Percentiles rank a stretch among this genome's conserved stretches.
Evolutionary conservation across 1,139 yeast species (phyloP).

Genomic region (Nakaseomyces nivariensis): DNA sequence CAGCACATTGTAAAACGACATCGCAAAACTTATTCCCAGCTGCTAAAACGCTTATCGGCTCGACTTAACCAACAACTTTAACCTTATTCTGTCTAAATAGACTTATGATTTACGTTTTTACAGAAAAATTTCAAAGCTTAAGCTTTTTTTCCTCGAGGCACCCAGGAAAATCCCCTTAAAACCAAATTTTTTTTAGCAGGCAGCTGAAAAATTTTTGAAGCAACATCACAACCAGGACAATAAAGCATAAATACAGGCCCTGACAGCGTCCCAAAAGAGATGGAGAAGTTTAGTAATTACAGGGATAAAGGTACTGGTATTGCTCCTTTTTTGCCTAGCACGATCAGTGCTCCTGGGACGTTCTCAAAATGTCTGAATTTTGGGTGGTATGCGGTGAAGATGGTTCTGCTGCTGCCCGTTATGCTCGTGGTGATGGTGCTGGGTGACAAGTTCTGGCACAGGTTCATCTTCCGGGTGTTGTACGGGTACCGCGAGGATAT

Average conservation of each 20-base stretch:
- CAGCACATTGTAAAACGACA: conserved; percentile 69
- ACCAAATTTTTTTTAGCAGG: no score
- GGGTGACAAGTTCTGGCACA: conserved; percentile 8
- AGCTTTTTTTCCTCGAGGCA: no score
- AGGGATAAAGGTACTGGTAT: conserved; percentile 79
- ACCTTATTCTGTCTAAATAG: no score
- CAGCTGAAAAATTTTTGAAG: no score
- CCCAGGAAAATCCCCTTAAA: no score
- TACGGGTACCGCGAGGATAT: conserved; percentile 30
- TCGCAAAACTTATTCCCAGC: conserved; percentile 17
- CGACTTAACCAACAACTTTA: no score
- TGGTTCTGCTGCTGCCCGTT: conserved; percentile 9
- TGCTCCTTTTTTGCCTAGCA: conserved; percentile 57
- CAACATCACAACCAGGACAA: no score
- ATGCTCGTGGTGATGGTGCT: conserved; percentile 4
- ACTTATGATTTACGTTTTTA: no score
- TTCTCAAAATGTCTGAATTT: conserved; percentile 11
- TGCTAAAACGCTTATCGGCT: no score
- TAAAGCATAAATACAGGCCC: no score
- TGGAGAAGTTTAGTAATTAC: conserved; percentile 71
- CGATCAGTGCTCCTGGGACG: conserved; percentile 4
- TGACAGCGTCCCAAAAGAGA: conserved; percentile 14
- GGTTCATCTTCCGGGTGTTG: conserved; percentile 17
- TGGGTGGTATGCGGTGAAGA: conserved; percentile 18
- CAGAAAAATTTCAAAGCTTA: no score